Evolutionary conservation across 768 basidiomycete species (phyloP).

Genomic region (Agrocybe chaxingu): DNA sequence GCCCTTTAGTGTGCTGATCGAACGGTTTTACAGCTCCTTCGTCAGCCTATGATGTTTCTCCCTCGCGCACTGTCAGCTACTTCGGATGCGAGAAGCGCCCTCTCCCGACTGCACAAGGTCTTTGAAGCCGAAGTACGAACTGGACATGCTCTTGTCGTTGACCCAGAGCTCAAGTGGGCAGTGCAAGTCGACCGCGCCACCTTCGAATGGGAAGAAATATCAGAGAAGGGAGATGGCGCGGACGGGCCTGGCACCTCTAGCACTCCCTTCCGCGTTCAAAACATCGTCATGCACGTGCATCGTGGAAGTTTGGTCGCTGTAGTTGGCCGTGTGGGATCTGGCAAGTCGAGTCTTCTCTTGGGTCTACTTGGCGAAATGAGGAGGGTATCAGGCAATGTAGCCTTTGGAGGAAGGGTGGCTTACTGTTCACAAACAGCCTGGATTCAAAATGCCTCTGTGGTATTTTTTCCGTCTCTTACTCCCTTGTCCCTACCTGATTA

Average conservation of each 20-base stretch:
- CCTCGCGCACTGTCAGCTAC: slow-evolving; percentile 60
- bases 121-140: slow-evolving; percentile 55
- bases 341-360: slow-evolving; percentile 60
- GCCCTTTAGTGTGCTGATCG: background rate
- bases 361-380: slow-evolving; percentile 74
- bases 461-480: slow-evolving; percentile 21
- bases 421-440: slow-evolving; percentile 76
- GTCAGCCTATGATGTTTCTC: slow-evolving; percentile 68
- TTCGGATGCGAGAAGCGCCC: slow-evolving; percentile 62
- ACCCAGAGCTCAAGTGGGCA: slow-evolving; percentile 43
- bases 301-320: slow-evolving; percentile 60
- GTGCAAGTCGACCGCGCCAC: slow-evolving; percentile 50
- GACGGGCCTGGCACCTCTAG: slow-evolving; percentile 16
- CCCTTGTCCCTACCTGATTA: background rate
- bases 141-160: slow-evolving; percentile 37
- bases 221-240: slow-evolving; percentile 10
- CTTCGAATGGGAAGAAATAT: slow-evolving; percentile 60
- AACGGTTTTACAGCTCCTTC: slow-evolving; percentile 43
- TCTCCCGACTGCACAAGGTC: slow-evolving; percentile 45
- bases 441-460: slow-evolving; percentile 70
- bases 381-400: slow-evolving; percentile 43
- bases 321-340: slow-evolving; percentile 68
- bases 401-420: slow-evolving; percentile 61
- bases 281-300: slow-evolving; percentile 50
- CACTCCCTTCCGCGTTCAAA: slow-evolving; percentile 46